A percentile compares a stretch with the other conserved stretches of the same genome.
These are phyloP conservation scores for Penicillium paradoxum DNA, from an alignment of 495 filamentous ascomycete genomes.

Conservation along the genomic window DNA sequence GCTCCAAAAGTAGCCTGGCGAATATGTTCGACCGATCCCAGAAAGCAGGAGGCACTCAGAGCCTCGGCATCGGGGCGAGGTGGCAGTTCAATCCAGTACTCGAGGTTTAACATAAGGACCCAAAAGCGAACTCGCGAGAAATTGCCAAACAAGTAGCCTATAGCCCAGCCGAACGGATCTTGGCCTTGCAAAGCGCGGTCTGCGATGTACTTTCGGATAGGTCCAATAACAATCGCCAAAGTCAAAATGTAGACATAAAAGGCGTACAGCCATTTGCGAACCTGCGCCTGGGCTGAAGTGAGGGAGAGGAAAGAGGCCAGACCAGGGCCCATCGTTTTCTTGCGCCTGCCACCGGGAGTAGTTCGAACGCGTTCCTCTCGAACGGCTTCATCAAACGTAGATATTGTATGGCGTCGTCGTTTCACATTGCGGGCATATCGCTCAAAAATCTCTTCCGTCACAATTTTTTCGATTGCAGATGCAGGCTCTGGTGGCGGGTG, in stretches of 20 bases:
- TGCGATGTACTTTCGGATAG: slow-evolving; percentile 64
- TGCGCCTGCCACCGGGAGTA: slow-evolving; percentile 61
- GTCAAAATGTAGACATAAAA: slow-evolving; percentile 67
- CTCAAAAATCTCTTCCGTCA: slow-evolving; percentile 23
- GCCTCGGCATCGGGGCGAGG: slow-evolving; percentile 35
- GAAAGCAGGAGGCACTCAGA: slow-evolving; percentile 31
- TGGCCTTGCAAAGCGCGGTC: slow-evolving; percentile 59
- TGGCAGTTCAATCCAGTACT: slow-evolving; percentile 73
- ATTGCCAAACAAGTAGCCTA: slow-evolving; percentile 86
- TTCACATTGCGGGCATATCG: slow-evolving; percentile 10
- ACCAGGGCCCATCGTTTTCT: slow-evolving; percentile 59
- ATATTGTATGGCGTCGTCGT: slow-evolving; percentile 51
- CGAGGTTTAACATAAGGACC: slow-evolving; percentile 59
- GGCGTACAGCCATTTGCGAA: slow-evolving; percentile 81
- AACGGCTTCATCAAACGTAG: slow-evolving; percentile 34
- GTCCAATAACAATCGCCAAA: slow-evolving; percentile 58
- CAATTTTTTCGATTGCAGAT: slow-evolving; percentile 20
- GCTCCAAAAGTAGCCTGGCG: slow-evolving; percentile 57
- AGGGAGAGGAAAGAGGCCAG: slow-evolving; percentile 73
- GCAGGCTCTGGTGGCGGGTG: slow-evolving; percentile 9
- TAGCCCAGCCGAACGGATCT: slow-evolving; percentile 89
- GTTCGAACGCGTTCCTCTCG: slow-evolving; percentile 38
- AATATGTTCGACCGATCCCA: slow-evolving; percentile 56
- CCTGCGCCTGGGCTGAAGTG: slow-evolving; percentile 67
- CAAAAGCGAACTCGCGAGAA: slow-evolving; percentile 60